Conservation (phyloP, 2,329 filamentous ascomycete genomes). For the Ophiocordyceps camponoti-floridani region DNA sequence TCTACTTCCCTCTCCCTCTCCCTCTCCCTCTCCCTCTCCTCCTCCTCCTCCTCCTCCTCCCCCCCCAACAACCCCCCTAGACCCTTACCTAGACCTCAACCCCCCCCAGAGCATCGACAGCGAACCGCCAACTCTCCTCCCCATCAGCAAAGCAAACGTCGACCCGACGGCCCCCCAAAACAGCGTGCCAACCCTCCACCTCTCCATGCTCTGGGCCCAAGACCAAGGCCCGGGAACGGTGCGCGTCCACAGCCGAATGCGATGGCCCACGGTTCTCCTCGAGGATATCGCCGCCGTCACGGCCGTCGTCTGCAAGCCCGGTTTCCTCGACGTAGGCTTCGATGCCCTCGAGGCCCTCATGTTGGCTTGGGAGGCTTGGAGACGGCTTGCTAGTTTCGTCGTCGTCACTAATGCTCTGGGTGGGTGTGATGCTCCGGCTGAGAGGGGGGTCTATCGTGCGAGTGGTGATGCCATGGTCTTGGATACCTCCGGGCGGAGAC, state of each 20-base stretch:
- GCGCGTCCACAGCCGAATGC: neutral
- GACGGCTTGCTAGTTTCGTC: neutral
- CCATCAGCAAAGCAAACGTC: neutral
- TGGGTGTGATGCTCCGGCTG: neutral
- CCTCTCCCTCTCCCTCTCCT: neutral
- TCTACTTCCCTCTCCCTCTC: neutral
- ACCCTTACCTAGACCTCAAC: neutral
- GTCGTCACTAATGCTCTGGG: neutral
- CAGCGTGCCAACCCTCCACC: neutral
- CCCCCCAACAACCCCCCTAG: neutral
- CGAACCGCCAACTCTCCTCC: neutral
- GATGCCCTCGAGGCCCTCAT: neutral
- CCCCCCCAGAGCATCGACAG: neutral
- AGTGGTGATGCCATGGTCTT: neutral
- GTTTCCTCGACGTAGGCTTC: neutral
- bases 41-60: neutral
- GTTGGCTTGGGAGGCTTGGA: neutral
- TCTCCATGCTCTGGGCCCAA: neutral
- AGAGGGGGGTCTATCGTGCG: neutral
- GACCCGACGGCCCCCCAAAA: neutral
- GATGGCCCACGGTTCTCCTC: neutral
- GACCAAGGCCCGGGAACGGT: neutral
- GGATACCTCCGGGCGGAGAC: neutral
- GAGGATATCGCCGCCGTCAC: neutral
- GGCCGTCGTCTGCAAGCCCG: neutral